Percentiles rank a stretch among this genome's conserved stretches.
phyloP scores from a whole-genome alignment of 164 flowering plant species.

The Buxus sempervirens region DNA sequence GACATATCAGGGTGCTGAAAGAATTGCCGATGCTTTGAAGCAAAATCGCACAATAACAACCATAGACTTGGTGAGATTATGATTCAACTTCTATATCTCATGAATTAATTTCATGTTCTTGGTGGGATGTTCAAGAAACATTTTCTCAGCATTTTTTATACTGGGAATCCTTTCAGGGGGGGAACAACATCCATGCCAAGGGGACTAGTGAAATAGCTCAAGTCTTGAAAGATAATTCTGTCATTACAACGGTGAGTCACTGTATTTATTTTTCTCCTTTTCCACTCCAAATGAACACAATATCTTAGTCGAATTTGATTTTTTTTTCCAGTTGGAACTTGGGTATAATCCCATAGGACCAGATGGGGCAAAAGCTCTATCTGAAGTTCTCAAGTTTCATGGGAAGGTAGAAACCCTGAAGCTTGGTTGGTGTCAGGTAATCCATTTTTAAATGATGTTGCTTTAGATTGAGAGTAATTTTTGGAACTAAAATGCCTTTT shows the following conservation, averaged over 20 bases:
- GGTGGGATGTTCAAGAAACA: background rate
- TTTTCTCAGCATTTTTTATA: constrained; percentile 2
- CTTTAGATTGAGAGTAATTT: background rate
- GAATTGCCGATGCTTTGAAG: constrained; percentile 81
- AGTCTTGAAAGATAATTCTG: constrained; percentile 71
- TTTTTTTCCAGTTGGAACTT: constrained; percentile 64
- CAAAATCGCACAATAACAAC: constrained; percentile 64
- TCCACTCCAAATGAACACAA: background rate
- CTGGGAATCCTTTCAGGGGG: constrained; percentile 55
- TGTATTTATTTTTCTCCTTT: too few species aligned
- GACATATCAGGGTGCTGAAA: constrained; percentile 75
- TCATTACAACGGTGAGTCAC: constrained; percentile 60
- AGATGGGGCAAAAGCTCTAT: constrained; percentile 81
- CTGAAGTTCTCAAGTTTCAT: constrained; percentile 86
- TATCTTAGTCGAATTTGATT: constrained; percentile 7
- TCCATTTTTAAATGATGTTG: background rate
- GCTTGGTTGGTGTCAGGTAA: constrained; percentile 99
- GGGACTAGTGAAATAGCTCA: constrained; percentile 60
- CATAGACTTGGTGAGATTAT: constrained; percentile 66
- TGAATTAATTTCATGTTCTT: background rate
- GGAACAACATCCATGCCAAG: constrained; percentile 82
- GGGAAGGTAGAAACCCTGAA: constrained; percentile 80
- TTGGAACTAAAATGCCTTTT: constrained; percentile 1
- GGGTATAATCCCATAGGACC: constrained; percentile 95
- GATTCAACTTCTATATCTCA: background rate